A percentile compares a stretch with the other conserved stretches of the same genome.
Conservation (phyloP, 129 eudicot genomes). For the Centrapalus pauciflorus region DNA sequence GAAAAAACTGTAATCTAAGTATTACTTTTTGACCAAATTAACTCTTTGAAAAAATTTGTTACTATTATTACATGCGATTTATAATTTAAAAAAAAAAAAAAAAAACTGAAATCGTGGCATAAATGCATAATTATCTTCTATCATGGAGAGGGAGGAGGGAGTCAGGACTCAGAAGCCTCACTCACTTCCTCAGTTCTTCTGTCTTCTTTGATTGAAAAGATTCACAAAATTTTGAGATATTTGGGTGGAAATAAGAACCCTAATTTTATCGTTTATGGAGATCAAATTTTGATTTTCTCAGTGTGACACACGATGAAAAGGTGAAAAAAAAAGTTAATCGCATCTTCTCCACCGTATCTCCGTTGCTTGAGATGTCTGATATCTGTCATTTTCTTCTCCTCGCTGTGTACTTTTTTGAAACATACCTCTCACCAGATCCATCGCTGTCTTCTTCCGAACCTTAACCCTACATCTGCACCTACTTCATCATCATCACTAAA, state of each 20-base stretch:
- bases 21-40: too few relatives aligned
- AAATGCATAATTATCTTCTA: background rate
- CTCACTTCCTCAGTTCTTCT: too few relatives aligned
- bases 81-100: background rate
- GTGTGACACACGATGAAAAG: slow-evolving; percentile 8
- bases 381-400: slow-evolving; percentile 15
- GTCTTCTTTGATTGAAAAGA: background rate
- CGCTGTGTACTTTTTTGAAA: slow-evolving; percentile 24
- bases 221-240: background rate
- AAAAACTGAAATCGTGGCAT: too few relatives aligned
- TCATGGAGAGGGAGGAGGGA: slow-evolving; percentile 1
- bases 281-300: slow-evolving; percentile 1
- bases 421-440: slow-evolving; percentile 30
- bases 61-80: background rate
- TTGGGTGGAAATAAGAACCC: slow-evolving; percentile 13
- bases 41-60: too few relatives aligned
- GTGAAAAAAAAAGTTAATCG: slow-evolving; percentile 12
- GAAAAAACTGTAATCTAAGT: too few relatives aligned
- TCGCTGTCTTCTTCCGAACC: slow-evolving; percentile 21
- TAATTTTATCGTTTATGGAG: slow-evolving; percentile 2
- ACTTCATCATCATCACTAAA: slow-evolving; percentile 11
- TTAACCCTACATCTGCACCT: slow-evolving; percentile 10
- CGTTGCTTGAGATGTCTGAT: background rate
- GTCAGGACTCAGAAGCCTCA: too few relatives aligned
- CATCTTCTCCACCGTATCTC: slow-evolving; percentile 12